These are phyloP conservation scores for Cladosporium halotolerans DNA, from an alignment of 2,329 filamentous ascomycete species.

Conservation along the genomic window DNA sequence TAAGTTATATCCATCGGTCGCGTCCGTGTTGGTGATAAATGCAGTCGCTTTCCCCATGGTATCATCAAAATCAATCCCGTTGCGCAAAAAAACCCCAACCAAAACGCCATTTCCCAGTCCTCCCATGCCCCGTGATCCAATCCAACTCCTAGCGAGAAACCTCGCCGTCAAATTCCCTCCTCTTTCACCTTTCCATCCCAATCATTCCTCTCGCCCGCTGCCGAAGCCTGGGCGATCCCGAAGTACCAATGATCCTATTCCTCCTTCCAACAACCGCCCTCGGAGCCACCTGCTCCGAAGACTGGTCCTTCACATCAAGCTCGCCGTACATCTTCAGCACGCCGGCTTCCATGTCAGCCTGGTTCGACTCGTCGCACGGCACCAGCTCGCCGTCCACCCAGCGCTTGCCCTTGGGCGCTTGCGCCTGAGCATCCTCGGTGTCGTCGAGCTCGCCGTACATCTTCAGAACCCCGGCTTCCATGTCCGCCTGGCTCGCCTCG, in stretches of 20 bases:
- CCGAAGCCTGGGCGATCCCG: slow-evolving; percentile 22
- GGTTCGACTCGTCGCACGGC: slow-evolving; percentile 4
- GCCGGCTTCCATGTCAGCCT: slow-evolving; percentile 10
- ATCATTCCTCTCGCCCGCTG: slow-evolving; percentile 18
- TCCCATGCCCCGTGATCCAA: background rate
- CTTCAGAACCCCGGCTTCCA: slow-evolving; percentile 2
- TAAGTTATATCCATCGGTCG: background rate
- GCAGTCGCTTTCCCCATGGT: background rate
- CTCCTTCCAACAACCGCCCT: slow-evolving; percentile 3
- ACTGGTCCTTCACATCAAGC: background rate
- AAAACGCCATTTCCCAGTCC: background rate
- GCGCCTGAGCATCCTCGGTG: background rate
- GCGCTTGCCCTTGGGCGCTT: background rate
- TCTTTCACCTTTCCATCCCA: background rate
- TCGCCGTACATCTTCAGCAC: slow-evolving; percentile 7
- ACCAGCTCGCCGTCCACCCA: slow-evolving; percentile 9
- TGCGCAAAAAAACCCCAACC: background rate
- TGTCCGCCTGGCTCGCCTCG: slow-evolving; percentile 6
- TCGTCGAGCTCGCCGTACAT: slow-evolving; percentile 9
- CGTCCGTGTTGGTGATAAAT: background rate
- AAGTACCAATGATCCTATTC: slow-evolving; percentile 7
- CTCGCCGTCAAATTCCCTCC: background rate
- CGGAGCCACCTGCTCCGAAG: background rate
- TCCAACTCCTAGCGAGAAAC: background rate
- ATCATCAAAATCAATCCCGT: background rate